Evolutionary conservation across 495 filamentous ascomycete genomes (phyloP).

Genomic region (Tricharina praecox): DNA sequence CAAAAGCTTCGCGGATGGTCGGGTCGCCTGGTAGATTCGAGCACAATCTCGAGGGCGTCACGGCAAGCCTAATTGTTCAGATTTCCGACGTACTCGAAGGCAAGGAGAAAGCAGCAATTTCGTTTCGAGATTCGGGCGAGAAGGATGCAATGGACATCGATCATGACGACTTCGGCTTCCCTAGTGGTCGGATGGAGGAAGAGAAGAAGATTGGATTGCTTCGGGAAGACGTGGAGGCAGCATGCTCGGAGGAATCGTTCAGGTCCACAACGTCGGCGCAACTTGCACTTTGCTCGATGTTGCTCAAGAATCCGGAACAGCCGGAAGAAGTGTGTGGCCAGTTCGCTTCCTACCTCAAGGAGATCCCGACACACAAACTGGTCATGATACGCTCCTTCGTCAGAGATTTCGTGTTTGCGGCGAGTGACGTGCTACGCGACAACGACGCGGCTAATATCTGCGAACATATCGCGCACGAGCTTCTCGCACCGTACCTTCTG

Average conservation of each 20-base stretch:
- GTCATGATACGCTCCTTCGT: slow-evolving; percentile 21
- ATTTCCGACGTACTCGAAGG: slow-evolving; percentile 34
- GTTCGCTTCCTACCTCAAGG: slow-evolving; percentile 18
- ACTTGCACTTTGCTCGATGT: slow-evolving; percentile 16
- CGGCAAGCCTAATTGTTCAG: slow-evolving; percentile 28
- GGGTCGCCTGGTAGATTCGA: slow-evolving; percentile 6
- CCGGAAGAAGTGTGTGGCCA: slow-evolving; percentile 9
- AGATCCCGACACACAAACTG: slow-evolving; percentile 13
- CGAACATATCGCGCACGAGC: slow-evolving; percentile 38
- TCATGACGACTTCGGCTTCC: slow-evolving; percentile 42
- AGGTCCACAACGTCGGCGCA: slow-evolving; percentile 18
- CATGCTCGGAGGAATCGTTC: slow-evolving; percentile 36
- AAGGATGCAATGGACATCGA: slow-evolving; percentile 59
- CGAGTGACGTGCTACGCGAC: slow-evolving; percentile 25
- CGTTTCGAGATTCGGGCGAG: slow-evolving; percentile 10
- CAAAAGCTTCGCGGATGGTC: slow-evolving; percentile 23
- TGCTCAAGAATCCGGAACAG: slow-evolving; percentile 7
- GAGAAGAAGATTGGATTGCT: slow-evolving; percentile 33
- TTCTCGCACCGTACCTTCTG: slow-evolving; percentile 47
- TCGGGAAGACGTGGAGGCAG: slow-evolving; percentile 33
- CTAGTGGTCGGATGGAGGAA: slow-evolving; percentile 32
- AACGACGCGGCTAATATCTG: slow-evolving; percentile 33
- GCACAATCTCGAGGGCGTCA: slow-evolving; percentile 7
- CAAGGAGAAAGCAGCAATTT: slow-evolving; percentile 12
- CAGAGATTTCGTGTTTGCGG: slow-evolving; percentile 26